Percentiles rank a stretch among this genome's conserved stretches.
Evolutionary conservation across 306 rosid genomes (phyloP).

Genomic region (Glycine soja): DNA sequence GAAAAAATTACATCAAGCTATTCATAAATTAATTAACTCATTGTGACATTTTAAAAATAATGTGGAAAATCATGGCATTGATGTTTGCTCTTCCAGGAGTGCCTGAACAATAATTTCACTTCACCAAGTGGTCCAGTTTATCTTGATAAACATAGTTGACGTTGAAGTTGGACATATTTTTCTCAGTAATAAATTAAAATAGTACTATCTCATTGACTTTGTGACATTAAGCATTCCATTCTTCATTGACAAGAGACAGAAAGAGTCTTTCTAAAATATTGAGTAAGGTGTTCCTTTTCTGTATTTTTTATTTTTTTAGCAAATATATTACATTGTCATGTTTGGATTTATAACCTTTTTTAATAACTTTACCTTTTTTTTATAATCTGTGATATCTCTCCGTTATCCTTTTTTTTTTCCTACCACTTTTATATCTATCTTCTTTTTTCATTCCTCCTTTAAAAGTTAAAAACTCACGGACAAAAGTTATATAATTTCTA

Average conservation of each 20-base stretch:
- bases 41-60: too few species aligned
- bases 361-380: neutral
- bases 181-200: slow-evolving; percentile 3
- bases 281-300: neutral
- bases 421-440: neutral
- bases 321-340: neutral
- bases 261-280: neutral
- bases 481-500: neutral
- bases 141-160: neutral
- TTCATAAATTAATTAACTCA: too few species aligned
- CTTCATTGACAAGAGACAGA: neutral
- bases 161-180: neutral
- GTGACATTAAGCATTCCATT: neutral
- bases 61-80: neutral
- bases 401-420: neutral
- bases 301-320: neutral
- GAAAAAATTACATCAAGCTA: too few species aligned
- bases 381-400: neutral
- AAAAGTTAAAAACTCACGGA: neutral
- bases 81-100: neutral
- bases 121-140: neutral
- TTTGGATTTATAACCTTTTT: neutral
- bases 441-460: neutral
- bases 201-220: neutral
- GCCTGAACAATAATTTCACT: neutral